Evolutionary conservation across 345 rosid genomes (phyloP).

Genomic region (Ceriops tagal): DNA sequence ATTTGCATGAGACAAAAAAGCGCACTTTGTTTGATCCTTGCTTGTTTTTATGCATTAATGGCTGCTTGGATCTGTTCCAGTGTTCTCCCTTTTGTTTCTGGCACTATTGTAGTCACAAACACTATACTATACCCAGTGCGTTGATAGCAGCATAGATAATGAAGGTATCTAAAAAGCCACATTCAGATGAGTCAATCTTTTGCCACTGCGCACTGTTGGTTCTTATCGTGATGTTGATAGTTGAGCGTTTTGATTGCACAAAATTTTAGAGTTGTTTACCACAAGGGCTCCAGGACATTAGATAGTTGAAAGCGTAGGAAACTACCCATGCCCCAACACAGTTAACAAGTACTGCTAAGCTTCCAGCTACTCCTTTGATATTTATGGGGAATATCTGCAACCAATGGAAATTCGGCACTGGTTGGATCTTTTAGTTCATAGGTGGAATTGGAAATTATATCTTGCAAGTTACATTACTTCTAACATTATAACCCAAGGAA

Average conservation of each 20-base stretch:
- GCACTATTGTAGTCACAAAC: slow-evolving; percentile 57
- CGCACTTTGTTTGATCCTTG: slow-evolving; percentile 9
- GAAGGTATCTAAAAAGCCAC: slow-evolving; percentile 44
- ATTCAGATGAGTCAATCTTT: background rate
- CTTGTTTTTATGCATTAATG: slow-evolving; percentile 45
- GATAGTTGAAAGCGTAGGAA: slow-evolving; percentile 90
- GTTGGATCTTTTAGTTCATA: slow-evolving; percentile 4
- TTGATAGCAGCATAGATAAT: slow-evolving; percentile 71
- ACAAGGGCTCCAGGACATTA: slow-evolving; percentile 88
- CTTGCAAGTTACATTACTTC: slow-evolving; percentile 52
- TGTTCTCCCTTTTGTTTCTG: slow-evolving; percentile 89
- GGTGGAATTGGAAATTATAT: background rate
- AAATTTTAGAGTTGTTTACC: slow-evolving; percentile 38
- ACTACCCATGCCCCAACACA: slow-evolving; percentile 96
- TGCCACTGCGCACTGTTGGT: background rate
- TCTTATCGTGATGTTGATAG: background rate
- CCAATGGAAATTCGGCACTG: background rate
- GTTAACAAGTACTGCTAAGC: slow-evolving; percentile 84
- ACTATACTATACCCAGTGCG: slow-evolving; percentile 48
- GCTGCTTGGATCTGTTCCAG: slow-evolving; percentile 84
- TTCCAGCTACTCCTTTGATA: slow-evolving; percentile 87
- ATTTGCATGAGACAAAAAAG: background rate
- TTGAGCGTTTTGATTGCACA: background rate
- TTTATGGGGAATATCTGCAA: slow-evolving; percentile 88
- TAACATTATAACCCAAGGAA: slow-evolving; percentile 98